phyloP scores from a whole-genome alignment of 2,329 filamentous ascomycete genomes.

The Blastomyces silverae region DNA sequence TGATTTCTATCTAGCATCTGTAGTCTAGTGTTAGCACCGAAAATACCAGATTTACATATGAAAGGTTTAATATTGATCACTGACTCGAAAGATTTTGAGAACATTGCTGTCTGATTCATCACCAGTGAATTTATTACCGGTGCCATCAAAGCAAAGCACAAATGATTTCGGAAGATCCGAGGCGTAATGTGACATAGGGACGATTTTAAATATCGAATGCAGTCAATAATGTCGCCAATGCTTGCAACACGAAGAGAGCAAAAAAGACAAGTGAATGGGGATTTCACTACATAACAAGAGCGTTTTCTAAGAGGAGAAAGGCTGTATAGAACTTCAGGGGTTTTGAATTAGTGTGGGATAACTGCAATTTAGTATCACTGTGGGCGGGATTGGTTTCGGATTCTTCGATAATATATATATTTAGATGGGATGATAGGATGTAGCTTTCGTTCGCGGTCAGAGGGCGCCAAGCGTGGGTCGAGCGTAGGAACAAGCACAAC shows the following conservation, averaged over 20 bases:
- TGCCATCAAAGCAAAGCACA: conserved; percentile 26
- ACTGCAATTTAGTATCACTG: neutral
- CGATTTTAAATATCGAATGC: neutral
- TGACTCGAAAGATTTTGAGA: conserved; percentile 41
- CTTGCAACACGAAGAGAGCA: neutral
- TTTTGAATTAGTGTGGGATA: no score
- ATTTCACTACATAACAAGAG: neutral
- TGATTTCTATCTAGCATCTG: conserved; percentile 37
- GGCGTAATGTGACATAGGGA: conserved; percentile 42
- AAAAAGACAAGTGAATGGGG: neutral
- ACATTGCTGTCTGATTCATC: conserved; percentile 48
- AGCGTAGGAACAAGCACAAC: neutral
- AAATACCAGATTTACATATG: neutral
- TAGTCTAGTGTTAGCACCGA: conserved; percentile 6
- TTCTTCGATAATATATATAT: neutral
- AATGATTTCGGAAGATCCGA: conserved; percentile 39
- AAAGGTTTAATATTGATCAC: conserved; percentile 5
- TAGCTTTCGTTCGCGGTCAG: neutral
- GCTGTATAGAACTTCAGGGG: no score
- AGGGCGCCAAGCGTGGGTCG: neutral
- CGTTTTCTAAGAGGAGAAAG: neutral
- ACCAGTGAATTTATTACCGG: conserved; percentile 28
- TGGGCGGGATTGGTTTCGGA: neutral
- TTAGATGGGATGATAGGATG: neutral
- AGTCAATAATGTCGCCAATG: neutral